phyloP scores from a whole-genome alignment of 352 stramenopile genomes.

The Phytophthora vignae region DNA sequence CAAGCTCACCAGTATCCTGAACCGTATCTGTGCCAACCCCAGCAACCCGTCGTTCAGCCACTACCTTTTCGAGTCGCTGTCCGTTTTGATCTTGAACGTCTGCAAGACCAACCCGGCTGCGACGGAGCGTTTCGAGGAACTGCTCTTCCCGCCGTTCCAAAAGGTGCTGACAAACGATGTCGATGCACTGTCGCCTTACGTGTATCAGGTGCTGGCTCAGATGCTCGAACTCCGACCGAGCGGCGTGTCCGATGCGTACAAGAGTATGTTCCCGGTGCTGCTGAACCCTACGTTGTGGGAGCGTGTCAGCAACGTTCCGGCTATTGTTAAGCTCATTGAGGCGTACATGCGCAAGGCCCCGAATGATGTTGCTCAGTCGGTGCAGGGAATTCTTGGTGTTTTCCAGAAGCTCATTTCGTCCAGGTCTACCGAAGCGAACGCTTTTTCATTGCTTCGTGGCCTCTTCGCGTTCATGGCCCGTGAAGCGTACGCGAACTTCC shows the following conservation, averaged over 20 bases:
- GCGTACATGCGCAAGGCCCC: constrained; percentile 97
- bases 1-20: constrained; percentile 95
- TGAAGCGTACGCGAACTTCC: constrained; percentile 71
- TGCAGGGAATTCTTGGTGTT: constrained; percentile 94
- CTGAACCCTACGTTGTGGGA: constrained; percentile 97
- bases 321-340: constrained; percentile 96
- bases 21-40: constrained; percentile 96
- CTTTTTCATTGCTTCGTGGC: constrained; percentile 93
- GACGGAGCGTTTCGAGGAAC: constrained; percentile 92
- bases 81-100: constrained; percentile 94
- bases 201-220: constrained; percentile 99
- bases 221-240: constrained; percentile 95
- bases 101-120: constrained; percentile 85
- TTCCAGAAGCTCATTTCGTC: constrained; percentile 98
- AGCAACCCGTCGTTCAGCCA: constrained; percentile 99
- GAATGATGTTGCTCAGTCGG: constrained; percentile 84
- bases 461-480: constrained; percentile 91
- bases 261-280: constrained; percentile 95
- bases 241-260: constrained; percentile 93
- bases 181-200: constrained; percentile 94
- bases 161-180: constrained; percentile 98
- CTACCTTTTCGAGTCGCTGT: constrained; percentile 99
- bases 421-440: constrained; percentile 92
- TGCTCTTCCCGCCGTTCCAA: constrained; percentile 98
- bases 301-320: constrained; percentile 96